Evolutionary conservation across 352 stramenopile genomes (phyloP), one percentile per base, ranked within the genome.

Genomic region (Globisporangium megalacanthum): DNA sequence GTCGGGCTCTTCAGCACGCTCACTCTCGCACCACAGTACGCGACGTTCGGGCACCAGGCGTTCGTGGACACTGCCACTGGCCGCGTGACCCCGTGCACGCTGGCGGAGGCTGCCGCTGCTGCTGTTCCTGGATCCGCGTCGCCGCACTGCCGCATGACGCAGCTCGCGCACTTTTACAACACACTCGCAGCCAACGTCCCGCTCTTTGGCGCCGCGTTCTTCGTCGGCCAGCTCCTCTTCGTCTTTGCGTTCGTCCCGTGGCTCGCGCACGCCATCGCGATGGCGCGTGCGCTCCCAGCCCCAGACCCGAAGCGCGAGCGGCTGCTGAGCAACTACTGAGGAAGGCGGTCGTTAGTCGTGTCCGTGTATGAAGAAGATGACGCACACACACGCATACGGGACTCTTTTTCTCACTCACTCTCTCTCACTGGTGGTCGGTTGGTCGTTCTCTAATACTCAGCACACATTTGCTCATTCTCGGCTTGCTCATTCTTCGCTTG

Each of bases 101-200:
- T 95, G 19, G 58, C 77, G 41, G 81, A 91, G 47, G 78, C 83
- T 3, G 78, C 78, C 22, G 73, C 72, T 25, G 74, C 65, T 52
- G 66, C 77, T 29, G 25, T 29, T 29, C 25, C 25, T 29, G 25
- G 25, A 29, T 29, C 25, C 25, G 25, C 25, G 25, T 39, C 60
- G 36, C 60, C 59, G 54, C 77, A 88, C 72, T 94, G 85, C 55
- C 74, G 77, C 29, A 82, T 84, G 65, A 89, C 77, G 50, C 85
- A 92, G 61, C 75, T 94, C 25, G 77, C 85, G 54, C 68, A 72
- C 39, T 90, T 94, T 47, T 92, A 89, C 71, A 92, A 94, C 62
- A 64, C 71, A 36, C 73, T 92, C 19, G 79, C 79, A 2, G 80
- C 78, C 6, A 77, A 72, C 53, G 71, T 92, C 25, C 84, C 85